A percentile compares a stretch with the other conserved stretches of the same genome.
These are phyloP conservation scores for Neurospora sp. DNA, from an alignment of 495 filamentous ascomycete species.

Conservation along the genomic window DNA sequence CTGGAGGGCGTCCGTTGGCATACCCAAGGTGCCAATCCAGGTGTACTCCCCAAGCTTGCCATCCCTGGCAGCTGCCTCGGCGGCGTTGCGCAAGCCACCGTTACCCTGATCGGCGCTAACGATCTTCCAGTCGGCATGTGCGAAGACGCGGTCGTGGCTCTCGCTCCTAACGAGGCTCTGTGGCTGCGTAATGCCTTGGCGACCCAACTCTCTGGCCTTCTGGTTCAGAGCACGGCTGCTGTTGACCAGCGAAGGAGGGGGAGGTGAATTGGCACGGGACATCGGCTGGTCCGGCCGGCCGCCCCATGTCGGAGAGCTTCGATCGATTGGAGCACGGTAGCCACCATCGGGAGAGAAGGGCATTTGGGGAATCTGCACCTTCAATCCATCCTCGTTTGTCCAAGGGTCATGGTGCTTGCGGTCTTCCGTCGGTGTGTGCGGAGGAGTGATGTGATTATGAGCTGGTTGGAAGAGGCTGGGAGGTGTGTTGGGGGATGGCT, in stretches of 20 bases:
- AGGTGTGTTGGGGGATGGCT: constrained; percentile 24
- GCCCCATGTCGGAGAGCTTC: constrained; percentile 63
- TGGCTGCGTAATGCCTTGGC: constrained; percentile 38
- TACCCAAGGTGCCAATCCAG: constrained; percentile 87
- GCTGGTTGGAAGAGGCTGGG: constrained; percentile 37
- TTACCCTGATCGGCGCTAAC: constrained; percentile 82
- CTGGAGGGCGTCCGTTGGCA: constrained; percentile 75
- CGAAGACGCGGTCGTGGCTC: constrained; percentile 55
- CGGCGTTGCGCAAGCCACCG: constrained; percentile 78
- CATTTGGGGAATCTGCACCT: constrained; percentile 27
- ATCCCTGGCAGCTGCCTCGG: constrained; percentile 60
- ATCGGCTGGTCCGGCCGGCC: constrained; percentile 61
- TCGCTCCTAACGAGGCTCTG: constrained; percentile 34
- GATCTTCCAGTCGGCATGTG: constrained; percentile 66
- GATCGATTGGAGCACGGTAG: constrained; percentile 45
- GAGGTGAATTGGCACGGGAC: constrained; percentile 55
- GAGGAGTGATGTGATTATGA: constrained; percentile 32
- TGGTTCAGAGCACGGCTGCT: constrained; percentile 43
- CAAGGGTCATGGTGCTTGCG: constrained; percentile 48
- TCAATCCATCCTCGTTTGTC: constrained; percentile 40
- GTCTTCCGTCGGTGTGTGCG: constrained; percentile 54
- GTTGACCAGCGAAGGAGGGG: constrained; percentile 62
- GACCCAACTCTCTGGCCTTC: constrained; percentile 39
- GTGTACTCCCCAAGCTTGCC: constrained; percentile 56
- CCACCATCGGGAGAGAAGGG: constrained; percentile 23